Evolutionary conservation across 768 basidiomycete species (phyloP).

Genomic region (Leccinum rimulosum): DNA sequence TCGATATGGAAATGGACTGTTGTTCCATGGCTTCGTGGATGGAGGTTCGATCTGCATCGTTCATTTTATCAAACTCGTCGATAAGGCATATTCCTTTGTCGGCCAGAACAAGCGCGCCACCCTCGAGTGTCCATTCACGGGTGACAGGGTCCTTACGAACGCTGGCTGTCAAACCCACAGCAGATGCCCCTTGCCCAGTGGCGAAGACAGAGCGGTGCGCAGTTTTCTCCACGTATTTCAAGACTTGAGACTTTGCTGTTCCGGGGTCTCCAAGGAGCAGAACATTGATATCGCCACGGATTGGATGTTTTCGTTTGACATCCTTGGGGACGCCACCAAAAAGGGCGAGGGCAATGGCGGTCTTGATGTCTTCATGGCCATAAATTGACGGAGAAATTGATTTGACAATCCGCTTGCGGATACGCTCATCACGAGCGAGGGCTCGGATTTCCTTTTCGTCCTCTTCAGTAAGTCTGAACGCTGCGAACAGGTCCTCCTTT

Average conservation of each 20-base stretch:
- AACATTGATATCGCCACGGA: conserved; percentile 97
- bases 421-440: conserved; percentile 88
- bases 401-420: conserved; percentile 96
- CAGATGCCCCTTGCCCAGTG: conserved; percentile 96
- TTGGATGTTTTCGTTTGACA: conserved; percentile 92
- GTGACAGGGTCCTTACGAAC: conserved; percentile 99
- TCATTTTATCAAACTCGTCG: conserved; percentile 99
- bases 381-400: conserved; percentile 99
- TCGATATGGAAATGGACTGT: conserved; percentile 98
- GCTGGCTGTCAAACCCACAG: conserved; percentile 97
- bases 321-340: conserved; percentile 95
- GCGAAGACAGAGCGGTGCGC: conserved; percentile 97
- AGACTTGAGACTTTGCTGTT: conserved; percentile 98
- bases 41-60: conserved; percentile 94
- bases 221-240: conserved; percentile 99
- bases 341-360: conserved; percentile 90
- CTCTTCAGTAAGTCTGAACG: conserved; percentile 94
- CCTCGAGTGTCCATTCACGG: conserved; percentile 97
- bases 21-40: conserved; percentile 99
- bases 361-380: conserved; percentile 99
- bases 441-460: conserved; percentile 90
- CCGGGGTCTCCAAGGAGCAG: conserved; percentile 96
- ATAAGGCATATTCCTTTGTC: conserved; percentile 98
- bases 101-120: conserved; percentile 95
- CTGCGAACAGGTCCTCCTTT: conserved; percentile 99